Base-by-base conservation (phyloP, 257 asterid genomes). In the Salvia miltiorrhiza region DNA sequence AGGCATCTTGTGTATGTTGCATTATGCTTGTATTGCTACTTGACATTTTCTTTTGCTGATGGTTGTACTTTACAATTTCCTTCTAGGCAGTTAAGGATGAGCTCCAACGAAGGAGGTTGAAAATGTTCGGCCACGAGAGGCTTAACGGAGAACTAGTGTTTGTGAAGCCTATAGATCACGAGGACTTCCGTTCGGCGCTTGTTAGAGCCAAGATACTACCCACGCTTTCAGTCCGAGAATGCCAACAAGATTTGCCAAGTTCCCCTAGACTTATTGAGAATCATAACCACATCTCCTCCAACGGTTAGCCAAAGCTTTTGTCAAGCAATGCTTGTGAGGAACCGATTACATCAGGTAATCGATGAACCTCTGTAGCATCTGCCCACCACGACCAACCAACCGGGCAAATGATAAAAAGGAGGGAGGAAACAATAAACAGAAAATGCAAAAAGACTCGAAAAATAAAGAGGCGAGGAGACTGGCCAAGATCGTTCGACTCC, bases 11-110 rank as follows among this genome's bases (percentile, higher is more conserved):
- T 16, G 20, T 32, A 16, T 72, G 43, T 11, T 28, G 19, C 30
- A 33, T 19, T 65, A 23, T 52, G 32, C 13, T 23, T 52, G 20
- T 3, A 16, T 20, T 33, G 28, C 23, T 32, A 24, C 63, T 50
- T 14, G 54, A 30, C 50, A 45, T 66, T 47, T 2, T 19, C 9
- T 23, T 44, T 17, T 16, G 49, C 67, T 77, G 70, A 70, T 54
- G 13, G 6, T 39, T 67, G 23, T 33, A 17, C 17, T 63, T 63
- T 14, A 40, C 49, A 30, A 52, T 65, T 73, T 62, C 60, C 9
- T 72, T 77, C 65, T 84, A 92, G 98, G 81, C 80, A 72, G 90
- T 90, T 43, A 85, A 83, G 80, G 88, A 86, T 37, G 95, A 86
- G 77, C 74, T 88, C 78, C 79, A 81, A 43, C 74, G 62, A 67